Conservation (phyloP, 768 basidiomycete species). For the Rubroboletus pulcherrimus region DNA sequence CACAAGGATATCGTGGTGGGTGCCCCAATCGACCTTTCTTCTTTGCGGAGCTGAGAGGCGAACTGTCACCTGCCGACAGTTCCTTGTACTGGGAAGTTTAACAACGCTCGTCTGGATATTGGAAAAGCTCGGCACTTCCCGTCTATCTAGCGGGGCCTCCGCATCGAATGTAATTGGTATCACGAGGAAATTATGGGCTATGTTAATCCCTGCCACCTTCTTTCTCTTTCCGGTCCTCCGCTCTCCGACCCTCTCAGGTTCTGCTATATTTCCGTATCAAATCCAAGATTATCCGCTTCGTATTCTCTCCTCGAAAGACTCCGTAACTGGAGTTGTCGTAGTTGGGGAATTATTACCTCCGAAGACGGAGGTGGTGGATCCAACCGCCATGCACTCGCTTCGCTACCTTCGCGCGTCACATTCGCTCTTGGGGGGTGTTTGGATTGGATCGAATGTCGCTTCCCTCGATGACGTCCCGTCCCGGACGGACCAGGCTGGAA, state of each 20-base stretch:
- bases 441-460: constrained; percentile 57
- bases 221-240: constrained; percentile 40
- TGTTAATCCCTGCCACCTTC: constrained; percentile 29
- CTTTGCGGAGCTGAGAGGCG: constrained; percentile 1
- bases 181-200: constrained; percentile 7
- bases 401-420: constrained; percentile 64
- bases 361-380: constrained; percentile 24
- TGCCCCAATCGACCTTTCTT: neutral
- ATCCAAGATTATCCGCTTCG: constrained; percentile 55
- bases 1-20: constrained; percentile 24
- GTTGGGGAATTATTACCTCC: constrained; percentile 69
- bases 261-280: constrained; percentile 45
- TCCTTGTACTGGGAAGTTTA: constrained; percentile 22
- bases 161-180: neutral
- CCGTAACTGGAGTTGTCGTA: constrained; percentile 76
- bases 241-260: constrained; percentile 58
- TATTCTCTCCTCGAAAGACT: constrained; percentile 63
- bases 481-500: constrained; percentile 49
- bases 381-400: constrained; percentile 41
- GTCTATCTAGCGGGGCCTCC: neutral
- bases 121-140: neutral
- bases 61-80: constrained; percentile 13
- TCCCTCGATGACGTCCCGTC: constrained; percentile 41
- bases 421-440: constrained; percentile 70
- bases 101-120: constrained; percentile 12